A percentile compares a stretch with the other conserved stretches of the same genome.
phyloP scores from a whole-genome alignment of 2,329 filamentous ascomycete genomes.

The Penicillium sp. region DNA sequence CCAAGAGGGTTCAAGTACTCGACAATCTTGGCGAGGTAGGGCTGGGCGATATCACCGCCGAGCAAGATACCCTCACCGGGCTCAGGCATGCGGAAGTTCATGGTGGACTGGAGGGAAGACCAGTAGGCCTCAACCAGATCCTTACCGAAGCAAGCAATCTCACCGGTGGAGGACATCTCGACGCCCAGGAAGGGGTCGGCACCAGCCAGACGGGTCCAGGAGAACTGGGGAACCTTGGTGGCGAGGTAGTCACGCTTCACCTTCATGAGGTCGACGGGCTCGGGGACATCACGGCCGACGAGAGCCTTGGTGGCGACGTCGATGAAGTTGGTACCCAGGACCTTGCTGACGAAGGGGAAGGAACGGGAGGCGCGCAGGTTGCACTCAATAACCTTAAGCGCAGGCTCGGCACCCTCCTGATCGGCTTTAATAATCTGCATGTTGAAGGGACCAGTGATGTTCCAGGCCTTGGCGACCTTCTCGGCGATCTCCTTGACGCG shows the following conservation, averaged over 20 bases:
- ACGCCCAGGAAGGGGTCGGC: conserved; percentile 97
- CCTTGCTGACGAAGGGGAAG: conserved; percentile 98
- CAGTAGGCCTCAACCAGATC: conserved; percentile 96
- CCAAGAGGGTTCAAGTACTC: conserved; percentile 84
- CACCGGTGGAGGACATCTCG: conserved; percentile 94
- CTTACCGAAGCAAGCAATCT: conserved; percentile 98
- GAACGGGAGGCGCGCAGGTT: conserved; percentile 96
- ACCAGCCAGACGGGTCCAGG: conserved; percentile 95
- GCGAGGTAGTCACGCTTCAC: conserved; percentile 88
- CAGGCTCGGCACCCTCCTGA: conserved; percentile 69
- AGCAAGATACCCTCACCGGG: conserved; percentile 94
- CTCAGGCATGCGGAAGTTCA: conserved; percentile 98
- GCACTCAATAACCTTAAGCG: conserved; percentile 95
- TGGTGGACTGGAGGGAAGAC: conserved; percentile 91
- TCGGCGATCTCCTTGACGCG: conserved; percentile 93
- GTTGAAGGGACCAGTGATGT: conserved; percentile 97
- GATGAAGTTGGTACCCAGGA: conserved; percentile 94
- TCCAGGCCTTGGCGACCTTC: conserved; percentile 96
- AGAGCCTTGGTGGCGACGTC: conserved; percentile 92
- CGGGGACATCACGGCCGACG: conserved; percentile 78
- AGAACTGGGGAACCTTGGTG: conserved; percentile 98
- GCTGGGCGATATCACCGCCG: conserved; percentile 74
- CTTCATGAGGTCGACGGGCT: conserved; percentile 83
- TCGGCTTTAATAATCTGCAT: conserved; percentile 99
- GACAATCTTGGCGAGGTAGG: conserved; percentile 73